Base-by-base conservation (phyloP, 805 yeast species). In the Wickerhamiella dianesei region DNA sequence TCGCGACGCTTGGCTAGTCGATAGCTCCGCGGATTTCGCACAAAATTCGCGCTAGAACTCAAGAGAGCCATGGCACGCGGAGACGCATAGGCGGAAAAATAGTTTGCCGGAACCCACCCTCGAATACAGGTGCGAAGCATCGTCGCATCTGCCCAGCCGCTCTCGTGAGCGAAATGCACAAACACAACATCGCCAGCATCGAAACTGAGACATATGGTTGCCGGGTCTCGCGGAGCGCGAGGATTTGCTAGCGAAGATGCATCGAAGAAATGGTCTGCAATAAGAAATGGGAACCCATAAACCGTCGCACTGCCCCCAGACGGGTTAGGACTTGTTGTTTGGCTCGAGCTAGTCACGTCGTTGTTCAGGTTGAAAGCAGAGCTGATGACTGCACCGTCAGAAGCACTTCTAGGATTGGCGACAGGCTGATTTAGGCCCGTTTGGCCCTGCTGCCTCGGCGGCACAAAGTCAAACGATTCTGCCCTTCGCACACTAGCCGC, bases 131-230 rank as follows among this genome's bases (percentile, higher is more conserved):
- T 51, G 21, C 56, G 47, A 18, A 66, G 58, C 37, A 63, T 50
- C 3, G 70, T 63, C 8, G 67, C 71, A 47, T 68, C 70, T 21
- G 65, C 68, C 72, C 72, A 68, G 44, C 72, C 72, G 3, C 68
- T 57, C n/a, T 60, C 44, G 48, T 67, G 70, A n/a, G 63, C 54
- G 16, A 62, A 55, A 49, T 67, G 70, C 22, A 66, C 56, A 40
- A 61, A 53, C 6, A 63, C 62, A 25, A 67, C 51, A 43, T 67
- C 71, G 18, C 62, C 59, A 35, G 59, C 60, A 14, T 52, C 55
- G 50, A 68, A 66, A 20, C 62, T 51, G 22, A 66, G 56, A 48
- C 68, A 65, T 3, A 58, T 56, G 21, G 59, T 51, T 25, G 58
- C 45, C 14, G 62, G 62, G 47, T 63, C 65, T 14, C 60, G 56